A percentile compares a stretch with the other conserved stretches of the same genome.
These are phyloP conservation scores for Sporothrix phasma DNA, from an alignment of 2,329 filamentous ascomycete species.

Conservation along the genomic window DNA sequence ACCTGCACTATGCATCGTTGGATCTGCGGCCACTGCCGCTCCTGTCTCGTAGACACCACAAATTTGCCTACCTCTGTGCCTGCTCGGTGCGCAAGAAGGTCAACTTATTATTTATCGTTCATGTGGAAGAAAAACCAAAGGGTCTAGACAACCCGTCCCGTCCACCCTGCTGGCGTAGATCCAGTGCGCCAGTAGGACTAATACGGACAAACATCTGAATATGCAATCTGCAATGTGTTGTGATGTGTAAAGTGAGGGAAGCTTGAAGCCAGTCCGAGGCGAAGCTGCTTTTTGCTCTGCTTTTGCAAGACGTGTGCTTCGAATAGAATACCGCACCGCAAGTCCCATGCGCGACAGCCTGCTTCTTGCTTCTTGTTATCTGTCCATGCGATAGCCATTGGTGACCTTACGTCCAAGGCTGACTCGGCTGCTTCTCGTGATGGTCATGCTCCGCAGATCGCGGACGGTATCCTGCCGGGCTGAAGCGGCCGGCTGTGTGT, in stretches of 20 bases:
- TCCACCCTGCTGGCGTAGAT: conserved; percentile 55
- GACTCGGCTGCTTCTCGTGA: too few relatives aligned
- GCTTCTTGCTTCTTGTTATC: too few relatives aligned
- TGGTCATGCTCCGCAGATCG: too few relatives aligned
- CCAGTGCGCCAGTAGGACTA: conserved; percentile 52
- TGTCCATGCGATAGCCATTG: too few relatives aligned
- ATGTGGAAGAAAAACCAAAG: conserved; percentile 51
- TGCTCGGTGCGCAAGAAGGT: conserved; percentile 48
- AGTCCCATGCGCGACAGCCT: too few relatives aligned
- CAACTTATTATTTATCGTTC: conserved; percentile 49
- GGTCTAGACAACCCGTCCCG: conserved; percentile 59
- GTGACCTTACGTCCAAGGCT: too few relatives aligned
- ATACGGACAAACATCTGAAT: conserved; percentile 46
- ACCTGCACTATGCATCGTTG: neutral
- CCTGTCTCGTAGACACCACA: conserved; percentile 12
- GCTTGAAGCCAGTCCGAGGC: too few relatives aligned
- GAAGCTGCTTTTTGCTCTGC: too few relatives aligned
- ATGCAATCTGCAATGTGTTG: neutral
- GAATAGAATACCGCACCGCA: too few relatives aligned
- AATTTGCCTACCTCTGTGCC: conserved; percentile 54
- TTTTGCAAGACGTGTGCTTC: too few relatives aligned
- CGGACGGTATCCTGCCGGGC: too few relatives aligned
- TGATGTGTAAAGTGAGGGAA: neutral
- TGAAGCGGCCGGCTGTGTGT: too few relatives aligned
- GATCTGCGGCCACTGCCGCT: neutral